A percentile compares a stretch with the other conserved stretches of the same genome.
Conservation (phyloP, 805 yeast genomes). For the Metschnikowia anglica region DNA sequence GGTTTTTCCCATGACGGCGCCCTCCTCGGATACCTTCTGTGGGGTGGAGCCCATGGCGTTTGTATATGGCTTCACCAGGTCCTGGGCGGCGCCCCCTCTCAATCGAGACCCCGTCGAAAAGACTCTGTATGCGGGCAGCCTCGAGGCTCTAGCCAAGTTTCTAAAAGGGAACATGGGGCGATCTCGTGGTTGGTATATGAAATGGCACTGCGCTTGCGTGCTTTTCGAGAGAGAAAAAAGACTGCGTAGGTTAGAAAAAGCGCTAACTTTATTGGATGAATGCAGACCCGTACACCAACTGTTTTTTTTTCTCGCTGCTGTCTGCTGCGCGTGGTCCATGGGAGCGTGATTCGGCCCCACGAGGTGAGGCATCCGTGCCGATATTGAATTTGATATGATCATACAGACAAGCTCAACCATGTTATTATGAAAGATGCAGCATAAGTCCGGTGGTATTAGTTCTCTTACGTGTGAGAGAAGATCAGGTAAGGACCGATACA, state of each 20-base stretch:
- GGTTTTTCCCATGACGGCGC: constrained; percentile 39
- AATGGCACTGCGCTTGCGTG: neutral
- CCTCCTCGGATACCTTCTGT: constrained; percentile 35
- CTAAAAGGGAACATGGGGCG: constrained; percentile 18
- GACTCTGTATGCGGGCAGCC: constrained; percentile 16
- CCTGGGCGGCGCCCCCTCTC: constrained; percentile 24
- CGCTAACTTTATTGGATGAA: constrained; percentile 19
- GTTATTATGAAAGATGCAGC: too few species aligned
- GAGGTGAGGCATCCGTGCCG: neutral
- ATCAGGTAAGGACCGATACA: too few species aligned
- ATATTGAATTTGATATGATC: too few species aligned
- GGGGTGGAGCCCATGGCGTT: constrained; percentile 41
- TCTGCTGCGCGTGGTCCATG: neutral
- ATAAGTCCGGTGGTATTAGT: too few species aligned
- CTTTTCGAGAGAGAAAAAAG: constrained; percentile 15
- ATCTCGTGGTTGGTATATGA: neutral
- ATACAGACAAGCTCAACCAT: too few species aligned
- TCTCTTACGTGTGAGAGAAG: too few species aligned
- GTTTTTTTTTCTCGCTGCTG: neutral
- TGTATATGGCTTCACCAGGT: constrained; percentile 33
- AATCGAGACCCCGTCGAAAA: constrained; percentile 21
- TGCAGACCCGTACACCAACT: constrained; percentile 17
- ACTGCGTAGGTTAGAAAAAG: constrained; percentile 18
- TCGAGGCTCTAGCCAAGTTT: constrained; percentile 20
- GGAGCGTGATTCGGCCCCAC: too few species aligned